Conservation (phyloP, 305 asterid species). For the Fraxinus angustifolia region DNA sequence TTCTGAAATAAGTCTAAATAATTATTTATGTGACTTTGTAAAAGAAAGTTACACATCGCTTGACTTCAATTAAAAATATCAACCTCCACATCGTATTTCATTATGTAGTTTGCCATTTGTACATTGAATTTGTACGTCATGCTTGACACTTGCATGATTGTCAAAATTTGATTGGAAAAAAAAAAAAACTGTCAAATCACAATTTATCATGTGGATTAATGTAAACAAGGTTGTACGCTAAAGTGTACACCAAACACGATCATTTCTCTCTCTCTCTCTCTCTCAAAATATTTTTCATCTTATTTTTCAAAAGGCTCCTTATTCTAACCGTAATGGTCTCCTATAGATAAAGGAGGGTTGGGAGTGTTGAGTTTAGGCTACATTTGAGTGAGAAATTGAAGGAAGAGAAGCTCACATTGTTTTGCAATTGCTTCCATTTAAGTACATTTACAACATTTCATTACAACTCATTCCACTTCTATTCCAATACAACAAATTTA, state of each 20-base stretch:
- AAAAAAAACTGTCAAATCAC: too few species aligned
- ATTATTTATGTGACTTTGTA: background rate
- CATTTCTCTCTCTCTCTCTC: too few species aligned
- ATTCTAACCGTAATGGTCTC: too few species aligned
- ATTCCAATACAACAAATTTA: background rate
- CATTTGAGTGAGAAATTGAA: background rate
- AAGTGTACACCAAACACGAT: too few species aligned
- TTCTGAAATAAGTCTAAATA: background rate
- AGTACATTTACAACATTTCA: background rate
- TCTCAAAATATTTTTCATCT: too few species aligned
- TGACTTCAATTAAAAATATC: background rate
- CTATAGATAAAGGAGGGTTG: background rate
- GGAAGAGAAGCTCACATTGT: background rate
- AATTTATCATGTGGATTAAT: too few species aligned
- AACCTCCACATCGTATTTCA: background rate
- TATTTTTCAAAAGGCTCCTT: background rate
- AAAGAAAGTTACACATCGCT: background rate
- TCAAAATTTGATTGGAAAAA: too few species aligned
- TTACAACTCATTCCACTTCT: background rate
- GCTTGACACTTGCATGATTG: too few species aligned
- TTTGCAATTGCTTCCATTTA: background rate
- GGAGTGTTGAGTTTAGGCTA: background rate
- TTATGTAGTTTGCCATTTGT: too few species aligned
- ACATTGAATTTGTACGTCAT: too few species aligned
- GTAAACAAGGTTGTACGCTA: too few species aligned